phyloP scores from a whole-genome alignment of 2,329 filamentous ascomycete genomes.

The Stemphylium vesicarium region DNA sequence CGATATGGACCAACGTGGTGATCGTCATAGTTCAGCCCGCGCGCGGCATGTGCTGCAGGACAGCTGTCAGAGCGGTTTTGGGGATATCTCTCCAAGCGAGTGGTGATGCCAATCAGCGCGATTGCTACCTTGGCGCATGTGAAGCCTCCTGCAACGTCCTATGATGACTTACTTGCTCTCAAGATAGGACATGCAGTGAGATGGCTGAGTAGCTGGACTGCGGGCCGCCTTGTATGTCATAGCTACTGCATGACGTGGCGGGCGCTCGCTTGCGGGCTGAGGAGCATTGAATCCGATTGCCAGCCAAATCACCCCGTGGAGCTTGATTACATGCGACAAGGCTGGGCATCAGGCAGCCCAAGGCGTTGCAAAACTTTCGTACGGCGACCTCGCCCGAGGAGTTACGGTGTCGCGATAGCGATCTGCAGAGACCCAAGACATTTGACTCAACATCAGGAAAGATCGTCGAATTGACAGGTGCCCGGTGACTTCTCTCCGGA shows the following conservation, averaged over 20 bases:
- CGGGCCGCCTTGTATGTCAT: slow-evolving; percentile 6
- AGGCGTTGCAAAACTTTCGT: background rate
- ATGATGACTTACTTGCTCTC: background rate
- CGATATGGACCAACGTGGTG: slow-evolving; percentile 13
- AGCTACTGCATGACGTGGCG: slow-evolving; percentile 12
- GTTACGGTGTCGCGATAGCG: background rate
- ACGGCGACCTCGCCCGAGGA: background rate
- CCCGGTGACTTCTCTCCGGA: slow-evolving; percentile 14
- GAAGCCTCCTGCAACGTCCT: background rate
- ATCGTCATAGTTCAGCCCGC: slow-evolving; percentile 9
- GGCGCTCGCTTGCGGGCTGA: slow-evolving; percentile 13
- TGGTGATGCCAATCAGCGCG: slow-evolving; percentile 4
- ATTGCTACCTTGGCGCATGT: background rate
- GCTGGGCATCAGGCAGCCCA: slow-evolving; percentile 2
- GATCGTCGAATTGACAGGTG: slow-evolving; percentile 3
- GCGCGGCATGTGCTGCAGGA: background rate
- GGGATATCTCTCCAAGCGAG: slow-evolving; percentile 1
- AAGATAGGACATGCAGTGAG: background rate
- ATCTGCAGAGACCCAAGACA: background rate
- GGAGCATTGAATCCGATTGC: slow-evolving; percentile 3
- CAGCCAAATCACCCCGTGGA: slow-evolving; percentile 5
- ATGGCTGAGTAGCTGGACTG: slow-evolving; percentile 7
- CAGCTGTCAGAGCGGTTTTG: slow-evolving; percentile 12
- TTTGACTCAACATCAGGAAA: background rate
- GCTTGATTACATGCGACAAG: slow-evolving; percentile 1